Base-by-base conservation (phyloP, 177 flowering plant genomes). In the Vitis hybrid region DNA sequence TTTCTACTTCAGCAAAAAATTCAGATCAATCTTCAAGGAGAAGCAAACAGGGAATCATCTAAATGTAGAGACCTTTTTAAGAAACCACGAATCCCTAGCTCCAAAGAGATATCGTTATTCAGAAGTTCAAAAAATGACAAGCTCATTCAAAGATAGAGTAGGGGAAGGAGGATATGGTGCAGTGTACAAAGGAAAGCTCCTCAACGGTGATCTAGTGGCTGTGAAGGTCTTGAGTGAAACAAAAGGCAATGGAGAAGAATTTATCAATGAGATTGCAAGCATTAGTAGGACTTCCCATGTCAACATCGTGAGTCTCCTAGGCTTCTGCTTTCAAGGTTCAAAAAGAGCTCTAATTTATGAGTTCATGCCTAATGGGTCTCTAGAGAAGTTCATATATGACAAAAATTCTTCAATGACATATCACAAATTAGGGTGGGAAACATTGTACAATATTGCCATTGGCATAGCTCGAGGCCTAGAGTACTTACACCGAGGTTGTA, bases 391-490 rank as follows among this genome's bases (percentile, higher is more conserved):
- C 74, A 79, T 86, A 50, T 72, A 39, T 52, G n/a, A 52, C 9
- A 58, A 64, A 9, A 64, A 49, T 49, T 48, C 64, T 1, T 3
- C 3, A 2, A 18, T 6, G 10, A 12, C 51, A 17, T 3, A 34
- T 19, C 21, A 9, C 11, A 66, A 19, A 21, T 59, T 83, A 23
- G 75, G 56, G 12, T 82, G 86, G 82, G 39, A 80, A 32, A 74
- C 58, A 13, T 26, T 80, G 34, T 81, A 67, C 64, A 58, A 78
- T 32, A 82, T 87, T 30, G 80, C 84, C n/a, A 2, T 85, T 45
- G 91, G 87, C 54, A 76, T 78, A 39, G 87, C 86, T 39, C 70
- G 71, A 8, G 89, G 89, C 9, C 52, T 87, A 6, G 86, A 85
- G 66, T 87, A 87, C 72, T 56, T 88, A 21, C 91, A 88, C 26